Conservation (phyloP, 345 rosid species). For the Ceriops decandra region DNA sequence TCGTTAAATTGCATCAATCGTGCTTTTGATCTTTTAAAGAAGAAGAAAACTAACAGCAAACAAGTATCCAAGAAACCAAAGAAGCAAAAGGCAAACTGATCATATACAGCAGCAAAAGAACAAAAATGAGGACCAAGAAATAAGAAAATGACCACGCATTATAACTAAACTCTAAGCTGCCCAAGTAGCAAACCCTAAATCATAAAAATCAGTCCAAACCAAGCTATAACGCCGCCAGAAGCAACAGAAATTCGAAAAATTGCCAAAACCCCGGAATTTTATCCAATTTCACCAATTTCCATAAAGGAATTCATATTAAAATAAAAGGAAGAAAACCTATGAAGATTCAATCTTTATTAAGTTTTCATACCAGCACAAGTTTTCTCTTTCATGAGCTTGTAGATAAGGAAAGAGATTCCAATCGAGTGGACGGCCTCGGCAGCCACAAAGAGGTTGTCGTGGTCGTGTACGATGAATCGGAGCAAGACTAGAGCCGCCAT, state of each 20-base stretch:
- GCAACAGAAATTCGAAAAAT: not conserved
- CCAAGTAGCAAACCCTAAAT: no score
- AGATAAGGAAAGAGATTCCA: slow-evolving; percentile 88
- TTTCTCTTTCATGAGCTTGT: slow-evolving; percentile 91
- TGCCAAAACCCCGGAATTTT: not conserved
- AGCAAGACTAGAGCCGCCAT: slow-evolving; percentile 84
- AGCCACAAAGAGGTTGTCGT: slow-evolving; percentile 97
- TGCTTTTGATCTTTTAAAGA: no score
- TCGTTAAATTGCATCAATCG: no score
- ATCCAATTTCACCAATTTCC: slow-evolving; percentile 4
- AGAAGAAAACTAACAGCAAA: no score
- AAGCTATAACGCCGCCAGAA: no score
- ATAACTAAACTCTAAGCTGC: no score
- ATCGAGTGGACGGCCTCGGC: slow-evolving; percentile 97
- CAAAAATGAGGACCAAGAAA: no score
- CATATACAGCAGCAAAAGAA: no score
- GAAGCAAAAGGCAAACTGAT: no score
- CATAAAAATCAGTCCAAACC: not conserved
- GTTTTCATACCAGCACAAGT: slow-evolving; percentile 78
- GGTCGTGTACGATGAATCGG: slow-evolving; percentile 92
- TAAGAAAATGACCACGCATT: no score
- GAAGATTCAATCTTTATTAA: not conserved
- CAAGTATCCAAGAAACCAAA: no score
- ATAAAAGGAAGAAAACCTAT: not conserved
- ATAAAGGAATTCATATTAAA: not conserved